Percentiles rank a stretch among this genome's conserved stretches.
These are phyloP conservation scores for Diaporthe citri DNA, from an alignment of 2,329 filamentous ascomycete species.

Conservation along the genomic window DNA sequence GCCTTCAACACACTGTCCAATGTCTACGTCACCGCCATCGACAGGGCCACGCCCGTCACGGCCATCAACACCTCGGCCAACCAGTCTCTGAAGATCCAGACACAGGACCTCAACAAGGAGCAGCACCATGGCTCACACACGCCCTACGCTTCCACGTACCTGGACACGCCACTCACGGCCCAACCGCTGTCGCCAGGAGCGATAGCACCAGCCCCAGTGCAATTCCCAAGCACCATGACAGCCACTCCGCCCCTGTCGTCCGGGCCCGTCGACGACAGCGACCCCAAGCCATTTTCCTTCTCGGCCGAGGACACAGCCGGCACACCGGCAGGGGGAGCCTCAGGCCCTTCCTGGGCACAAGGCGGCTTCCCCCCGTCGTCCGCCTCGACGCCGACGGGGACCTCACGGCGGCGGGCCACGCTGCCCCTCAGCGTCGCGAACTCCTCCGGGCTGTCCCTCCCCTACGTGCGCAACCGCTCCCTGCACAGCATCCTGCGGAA, in stretches of 20 bases:
- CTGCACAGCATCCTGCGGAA: conserved; percentile 76
- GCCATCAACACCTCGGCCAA: conserved; percentile 58
- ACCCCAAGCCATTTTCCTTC: conserved; percentile 58
- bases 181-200: conserved; percentile 62
- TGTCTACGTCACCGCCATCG: conserved; percentile 73
- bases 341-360: conserved; percentile 20
- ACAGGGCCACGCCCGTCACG: conserved; percentile 66
- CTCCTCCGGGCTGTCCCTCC: conserved; percentile 51
- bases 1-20: conserved; percentile 76
- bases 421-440: conserved; percentile 46
- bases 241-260: conserved; percentile 71
- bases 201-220: conserved; percentile 50
- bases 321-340: background rate
- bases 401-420: conserved; percentile 54
- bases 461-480: conserved; percentile 69
- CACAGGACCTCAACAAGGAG: conserved; percentile 50
- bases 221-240: conserved; percentile 70
- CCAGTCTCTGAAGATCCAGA: conserved; percentile 54
- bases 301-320: conserved; percentile 42
- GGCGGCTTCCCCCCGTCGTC: conserved; percentile 49
- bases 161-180: conserved; percentile 67
- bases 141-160: conserved; percentile 60
- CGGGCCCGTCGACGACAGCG: conserved; percentile 56
- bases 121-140: conserved; percentile 51
- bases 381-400: conserved; percentile 42